phyloP scores from a whole-genome alignment of 768 basidiomycete genomes.

The Botryobasidium botryosum region DNA sequence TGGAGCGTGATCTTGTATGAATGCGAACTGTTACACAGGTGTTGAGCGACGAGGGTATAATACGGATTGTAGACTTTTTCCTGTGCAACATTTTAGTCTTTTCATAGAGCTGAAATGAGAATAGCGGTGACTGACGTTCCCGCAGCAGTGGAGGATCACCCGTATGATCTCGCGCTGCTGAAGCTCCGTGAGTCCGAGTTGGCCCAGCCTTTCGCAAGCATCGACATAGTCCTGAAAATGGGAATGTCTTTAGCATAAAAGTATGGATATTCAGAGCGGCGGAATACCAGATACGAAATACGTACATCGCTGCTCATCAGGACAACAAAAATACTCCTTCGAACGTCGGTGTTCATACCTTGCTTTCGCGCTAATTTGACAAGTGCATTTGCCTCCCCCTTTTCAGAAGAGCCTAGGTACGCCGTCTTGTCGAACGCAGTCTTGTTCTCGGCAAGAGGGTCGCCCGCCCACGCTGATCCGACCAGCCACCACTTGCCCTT shows the following conservation, averaged over 20 bases:
- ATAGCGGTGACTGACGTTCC: slow-evolving; percentile 43
- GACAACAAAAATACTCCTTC: slow-evolving; percentile 79
- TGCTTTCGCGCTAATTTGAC: slow-evolving; percentile 77
- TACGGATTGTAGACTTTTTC: slow-evolving; percentile 92
- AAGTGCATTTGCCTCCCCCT: slow-evolving; percentile 26
- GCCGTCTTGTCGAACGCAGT: not conserved
- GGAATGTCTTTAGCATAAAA: not conserved
- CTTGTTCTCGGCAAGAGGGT: slow-evolving; percentile 60
- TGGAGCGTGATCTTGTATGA: slow-evolving; percentile 85
- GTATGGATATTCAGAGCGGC: not conserved
- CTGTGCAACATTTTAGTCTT: slow-evolving; percentile 23
- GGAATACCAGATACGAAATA: slow-evolving; percentile 5
- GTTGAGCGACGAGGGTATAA: slow-evolving; percentile 76
- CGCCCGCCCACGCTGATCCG: slow-evolving; percentile 88
- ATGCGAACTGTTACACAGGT: slow-evolving; percentile 63
- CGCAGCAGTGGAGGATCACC: slow-evolving; percentile 82
- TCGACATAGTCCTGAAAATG: slow-evolving; percentile 79
- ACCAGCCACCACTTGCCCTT: slow-evolving; percentile 99
- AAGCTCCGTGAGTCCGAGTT: slow-evolving; percentile 66
- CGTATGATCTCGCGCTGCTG: slow-evolving; percentile 94
- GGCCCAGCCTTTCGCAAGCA: slow-evolving; percentile 76
- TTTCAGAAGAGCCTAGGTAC: not conserved
- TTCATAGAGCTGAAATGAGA: not conserved
- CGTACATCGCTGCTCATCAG: slow-evolving; percentile 90
- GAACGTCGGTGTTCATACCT: slow-evolving; percentile 97